These are phyloP conservation scores for Neonectria faginata DNA, from an alignment of 2,329 filamentous ascomycete species.

Conservation along the genomic window DNA sequence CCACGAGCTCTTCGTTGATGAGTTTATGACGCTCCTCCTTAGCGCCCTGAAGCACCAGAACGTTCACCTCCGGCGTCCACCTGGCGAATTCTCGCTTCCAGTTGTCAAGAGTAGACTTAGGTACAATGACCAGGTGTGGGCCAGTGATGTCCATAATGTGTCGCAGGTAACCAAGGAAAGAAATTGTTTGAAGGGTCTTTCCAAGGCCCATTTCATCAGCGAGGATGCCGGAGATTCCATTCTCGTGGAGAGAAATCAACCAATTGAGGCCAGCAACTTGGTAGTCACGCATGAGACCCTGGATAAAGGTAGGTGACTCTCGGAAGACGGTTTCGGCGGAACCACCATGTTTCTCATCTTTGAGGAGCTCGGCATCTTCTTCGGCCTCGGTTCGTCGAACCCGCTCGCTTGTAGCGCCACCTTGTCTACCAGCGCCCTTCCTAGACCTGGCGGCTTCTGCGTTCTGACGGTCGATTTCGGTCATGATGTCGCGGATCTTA, in stretches of 20 bases:
- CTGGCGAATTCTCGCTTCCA: constrained; percentile 94
- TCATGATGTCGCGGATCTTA: constrained; percentile 92
- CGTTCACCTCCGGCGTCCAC: constrained; percentile 97
- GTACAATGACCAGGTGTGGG: constrained; percentile 90
- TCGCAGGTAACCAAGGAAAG: constrained; percentile 93
- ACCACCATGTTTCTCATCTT: constrained; percentile 90
- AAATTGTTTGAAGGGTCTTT: constrained; percentile 97
- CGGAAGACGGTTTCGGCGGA: constrained; percentile 91
- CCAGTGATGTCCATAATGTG: constrained; percentile 91
- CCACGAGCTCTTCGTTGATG: constrained; percentile 90
- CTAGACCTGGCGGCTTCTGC: constrained; percentile 77
- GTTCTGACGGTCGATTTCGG: constrained; percentile 94
- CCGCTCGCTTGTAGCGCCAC: constrained; percentile 82
- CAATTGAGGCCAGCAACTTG: constrained; percentile 96
- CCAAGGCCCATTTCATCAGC: constrained; percentile 99
- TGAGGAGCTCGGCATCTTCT: constrained; percentile 88
- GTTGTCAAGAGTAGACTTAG: constrained; percentile 97
- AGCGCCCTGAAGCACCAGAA: constrained; percentile 91
- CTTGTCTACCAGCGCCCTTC: constrained; percentile 82
- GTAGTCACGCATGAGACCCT: constrained; percentile 94
- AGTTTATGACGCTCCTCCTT: constrained; percentile 92
- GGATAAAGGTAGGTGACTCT: constrained; percentile 90
- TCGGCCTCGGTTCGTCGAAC: constrained; percentile 94
- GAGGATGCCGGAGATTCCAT: constrained; percentile 97
- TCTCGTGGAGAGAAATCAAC: constrained; percentile 97